Evolutionary conservation across 1,139 yeast species (phyloP).

Genomic region (Pichia sp.): DNA sequence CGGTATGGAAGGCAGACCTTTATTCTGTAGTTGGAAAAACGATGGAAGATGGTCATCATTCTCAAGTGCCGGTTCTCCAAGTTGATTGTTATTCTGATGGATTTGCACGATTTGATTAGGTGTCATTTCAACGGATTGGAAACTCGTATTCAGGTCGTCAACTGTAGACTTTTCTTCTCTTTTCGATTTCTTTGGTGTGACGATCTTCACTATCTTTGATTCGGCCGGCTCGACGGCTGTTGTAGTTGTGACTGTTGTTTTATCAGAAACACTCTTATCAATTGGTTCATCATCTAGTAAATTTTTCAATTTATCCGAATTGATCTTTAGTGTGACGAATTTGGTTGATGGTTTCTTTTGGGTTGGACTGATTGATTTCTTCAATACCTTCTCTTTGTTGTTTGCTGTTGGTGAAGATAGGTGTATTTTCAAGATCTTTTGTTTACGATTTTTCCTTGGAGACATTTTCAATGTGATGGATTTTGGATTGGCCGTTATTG

Average conservation of each 20-base stretch:
- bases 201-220: not conserved
- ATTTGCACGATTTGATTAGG: not conserved
- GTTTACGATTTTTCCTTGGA: constrained; percentile 1
- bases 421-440: not conserved
- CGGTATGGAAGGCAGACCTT: constrained; percentile 25
- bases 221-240: too few species aligned
- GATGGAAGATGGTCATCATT: not conserved
- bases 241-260: too few species aligned
- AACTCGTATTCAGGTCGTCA: not conserved
- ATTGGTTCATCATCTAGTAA: not conserved
- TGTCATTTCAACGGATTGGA: not conserved
- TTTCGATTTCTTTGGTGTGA: too few species aligned
- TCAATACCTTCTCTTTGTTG: too few species aligned
- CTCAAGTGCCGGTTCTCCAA: not conserved
- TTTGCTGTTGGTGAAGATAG: not conserved
- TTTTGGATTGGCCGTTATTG: not conserved
- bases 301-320: not conserved
- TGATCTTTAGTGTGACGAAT: constrained; percentile 2
- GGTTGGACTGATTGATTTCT: not conserved
- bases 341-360: not conserved
- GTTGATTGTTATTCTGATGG: not conserved
- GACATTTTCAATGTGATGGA: not conserved
- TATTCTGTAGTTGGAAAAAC: constrained; percentile 17
- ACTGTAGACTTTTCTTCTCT: not conserved
- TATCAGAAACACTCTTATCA: too few species aligned